Base-by-base conservation (phyloP, 495 filamentous ascomycete genomes). In the Durotheca rogersii region DNA sequence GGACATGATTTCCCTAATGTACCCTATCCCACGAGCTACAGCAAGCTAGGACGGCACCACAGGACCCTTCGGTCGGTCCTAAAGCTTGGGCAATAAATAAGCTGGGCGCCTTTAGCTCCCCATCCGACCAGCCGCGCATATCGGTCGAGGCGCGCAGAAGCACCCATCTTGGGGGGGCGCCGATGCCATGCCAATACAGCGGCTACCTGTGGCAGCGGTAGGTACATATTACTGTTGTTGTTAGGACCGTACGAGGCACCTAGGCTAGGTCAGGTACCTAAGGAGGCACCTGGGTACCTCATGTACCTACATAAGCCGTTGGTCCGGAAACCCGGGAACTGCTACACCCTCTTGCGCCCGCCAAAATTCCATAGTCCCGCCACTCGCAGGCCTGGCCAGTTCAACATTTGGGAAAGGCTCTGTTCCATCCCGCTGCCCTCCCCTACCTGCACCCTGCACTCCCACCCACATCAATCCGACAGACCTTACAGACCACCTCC, bases 331-430 rank as follows among this genome's bases (percentile, higher is more conserved):
- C 36, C 53, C 49, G 55, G 50, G 46, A 41, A 54, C 55, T 3
- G 46, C 49, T 9, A 41, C 48, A 9, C 4, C 23, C 23, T 36
- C 31, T 42, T 38, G 21, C 49, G 53, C 56, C 56, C 56, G 41
- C 57, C 57, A 60, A 60, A 56, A 40, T 56, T 51, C 53, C 56
- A 39, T 55, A 53, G 23, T 49, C 21, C 32, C 36, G 36, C 6
- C 3, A 16, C 5, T 16, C 32, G 12, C 11, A n/a, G 4, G 11
- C 32, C 32, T n/a, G 12, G 11, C 11, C 49, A 60, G 50, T 65
- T 65, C 62, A 65, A 65, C 62, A 62, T 65, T 65, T 65, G 62
- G 62, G 62, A 65, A 59, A 41, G 48, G 58, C 27, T 59, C 55
- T 39, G 47, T 55, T 51, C 49, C 33, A 51, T 44, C 43, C 50